Evolutionary conservation across 2,329 filamentous ascomycete species (phyloP).

Genomic region (Paraconiothyrium brasiliense): DNA sequence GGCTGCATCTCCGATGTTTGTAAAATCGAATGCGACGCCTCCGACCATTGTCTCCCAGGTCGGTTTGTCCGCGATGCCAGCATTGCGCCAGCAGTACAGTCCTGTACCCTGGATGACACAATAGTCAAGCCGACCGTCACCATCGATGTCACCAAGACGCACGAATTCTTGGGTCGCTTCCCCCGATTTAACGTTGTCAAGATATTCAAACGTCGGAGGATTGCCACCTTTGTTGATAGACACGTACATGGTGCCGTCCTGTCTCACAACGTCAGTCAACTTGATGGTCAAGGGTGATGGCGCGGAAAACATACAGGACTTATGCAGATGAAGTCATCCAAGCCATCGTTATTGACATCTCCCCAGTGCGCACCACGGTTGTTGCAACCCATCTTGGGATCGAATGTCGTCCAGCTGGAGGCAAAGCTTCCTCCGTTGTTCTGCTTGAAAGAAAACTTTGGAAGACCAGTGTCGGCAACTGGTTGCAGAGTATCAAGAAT

Average conservation of each 20-base stretch:
- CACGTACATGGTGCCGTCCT: slow-evolving; percentile 28
- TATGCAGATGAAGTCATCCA: slow-evolving; percentile 45
- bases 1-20: slow-evolving; percentile 11
- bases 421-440: slow-evolving; percentile 8
- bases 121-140: slow-evolving; percentile 50
- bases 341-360: slow-evolving; percentile 40
- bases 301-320: background rate
- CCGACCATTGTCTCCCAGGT: slow-evolving; percentile 47
- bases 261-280: slow-evolving; percentile 15
- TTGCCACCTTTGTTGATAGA: slow-evolving; percentile 35
- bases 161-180: slow-evolving; percentile 25
- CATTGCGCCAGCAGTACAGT: slow-evolving; percentile 47
- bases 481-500: slow-evolving; percentile 13
- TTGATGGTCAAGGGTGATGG: background rate
- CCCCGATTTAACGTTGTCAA: slow-evolving; percentile 27
- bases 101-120: slow-evolving; percentile 36
- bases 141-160: slow-evolving; percentile 46
- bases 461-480: slow-evolving; percentile 6
- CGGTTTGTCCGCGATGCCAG: slow-evolving; percentile 37
- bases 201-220: slow-evolving; percentile 32
- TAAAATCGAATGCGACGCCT: slow-evolving; percentile 17
- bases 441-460: slow-evolving; percentile 3
- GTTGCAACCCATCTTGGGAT: slow-evolving; percentile 12
- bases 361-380: slow-evolving; percentile 26
- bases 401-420: background rate